These are phyloP conservation scores for Cyclotella choctawhatcheeana DNA, from an alignment of 108 stramenopile genomes.

Conservation along the genomic window DNA sequence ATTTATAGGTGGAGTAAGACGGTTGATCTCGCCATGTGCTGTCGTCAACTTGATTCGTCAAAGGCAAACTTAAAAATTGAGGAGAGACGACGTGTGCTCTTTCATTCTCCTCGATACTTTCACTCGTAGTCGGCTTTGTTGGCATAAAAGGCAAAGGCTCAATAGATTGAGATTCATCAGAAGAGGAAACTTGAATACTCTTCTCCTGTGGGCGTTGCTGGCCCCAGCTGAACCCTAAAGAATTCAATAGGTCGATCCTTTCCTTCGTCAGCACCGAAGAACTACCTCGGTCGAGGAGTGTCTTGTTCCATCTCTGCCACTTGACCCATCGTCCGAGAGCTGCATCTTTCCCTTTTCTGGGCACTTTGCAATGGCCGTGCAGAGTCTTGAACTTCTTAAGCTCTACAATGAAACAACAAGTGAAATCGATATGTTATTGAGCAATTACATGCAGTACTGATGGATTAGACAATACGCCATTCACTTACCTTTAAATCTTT, in stretches of 20 bases:
- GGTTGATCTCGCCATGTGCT: not conserved
- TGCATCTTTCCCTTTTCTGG: constrained; percentile 3
- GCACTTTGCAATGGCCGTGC: constrained; percentile 20
- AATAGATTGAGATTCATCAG: constrained; percentile 8
- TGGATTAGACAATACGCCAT: too few species aligned
- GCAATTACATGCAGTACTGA: too few species aligned
- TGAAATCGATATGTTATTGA: not conserved
- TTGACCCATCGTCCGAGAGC: constrained; percentile 22
- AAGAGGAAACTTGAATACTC: not conserved
- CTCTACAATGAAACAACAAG: constrained; percentile 1
- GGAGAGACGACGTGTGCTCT: constrained; percentile 1
- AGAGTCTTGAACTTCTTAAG: constrained; percentile 6
- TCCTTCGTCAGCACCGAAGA: constrained; percentile 20
- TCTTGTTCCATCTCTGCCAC: constrained; percentile 28
- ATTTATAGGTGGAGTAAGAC: not conserved
- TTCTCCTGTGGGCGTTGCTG: constrained; percentile 13
- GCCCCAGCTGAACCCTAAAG: constrained; percentile 22
- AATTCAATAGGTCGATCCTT: constrained; percentile 17
- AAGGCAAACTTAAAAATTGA: not conserved
- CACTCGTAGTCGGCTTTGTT: not conserved
- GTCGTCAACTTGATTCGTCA: not conserved
- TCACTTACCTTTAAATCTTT: constrained; percentile 13
- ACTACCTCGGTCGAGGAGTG: constrained; percentile 14
- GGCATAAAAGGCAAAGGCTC: constrained; percentile 5
- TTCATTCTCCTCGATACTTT: not conserved